Evolutionary conservation across 1,284 basidiomycete genomes (phyloP).

Genomic region (Ustilago vetiveriae): DNA sequence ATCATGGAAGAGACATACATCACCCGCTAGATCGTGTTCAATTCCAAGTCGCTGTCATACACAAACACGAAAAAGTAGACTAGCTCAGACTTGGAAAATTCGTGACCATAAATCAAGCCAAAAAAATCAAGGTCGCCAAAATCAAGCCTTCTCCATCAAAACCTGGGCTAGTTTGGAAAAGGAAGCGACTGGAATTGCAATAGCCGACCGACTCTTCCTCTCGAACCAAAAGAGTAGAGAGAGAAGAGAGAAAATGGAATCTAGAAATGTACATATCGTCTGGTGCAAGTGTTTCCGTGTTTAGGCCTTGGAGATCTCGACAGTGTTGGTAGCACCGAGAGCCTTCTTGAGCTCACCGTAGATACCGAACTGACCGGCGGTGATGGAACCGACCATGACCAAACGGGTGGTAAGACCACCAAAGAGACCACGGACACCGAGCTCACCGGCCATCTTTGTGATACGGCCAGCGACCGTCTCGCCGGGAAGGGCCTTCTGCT

Average conservation of each 20-base stretch:
- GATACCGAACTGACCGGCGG: constrained; percentile 70
- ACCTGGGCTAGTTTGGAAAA: no score
- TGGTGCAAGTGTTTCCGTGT: background rate
- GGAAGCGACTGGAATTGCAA: no score
- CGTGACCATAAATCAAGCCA: no score
- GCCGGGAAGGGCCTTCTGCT: constrained; percentile 72
- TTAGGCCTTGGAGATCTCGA: constrained; percentile 61
- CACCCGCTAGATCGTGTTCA: no score
- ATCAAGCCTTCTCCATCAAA: no score
- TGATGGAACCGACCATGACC: constrained; percentile 70
- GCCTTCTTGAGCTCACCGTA: constrained; percentile 71
- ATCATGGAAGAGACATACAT: no score
- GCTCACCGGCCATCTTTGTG: constrained; percentile 69
- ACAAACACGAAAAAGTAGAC: no score
- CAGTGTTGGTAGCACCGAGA: constrained; percentile 70
- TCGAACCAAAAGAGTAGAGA: no score
- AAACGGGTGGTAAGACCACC: constrained; percentile 69
- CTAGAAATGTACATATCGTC: constrained; percentile 3
- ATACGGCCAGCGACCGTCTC: constrained; percentile 71
- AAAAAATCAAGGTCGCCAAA: no score
- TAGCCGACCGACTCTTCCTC: no score
- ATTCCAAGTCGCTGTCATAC: no score
- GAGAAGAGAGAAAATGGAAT: background rate
- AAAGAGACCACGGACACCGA: constrained; percentile 71
- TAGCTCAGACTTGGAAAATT: no score